Percentiles rank a stretch among this genome's conserved stretches.
phyloP scores from a whole-genome alignment of 1,284 basidiomycete genomes.

The Sporisorium reilianum region DNA sequence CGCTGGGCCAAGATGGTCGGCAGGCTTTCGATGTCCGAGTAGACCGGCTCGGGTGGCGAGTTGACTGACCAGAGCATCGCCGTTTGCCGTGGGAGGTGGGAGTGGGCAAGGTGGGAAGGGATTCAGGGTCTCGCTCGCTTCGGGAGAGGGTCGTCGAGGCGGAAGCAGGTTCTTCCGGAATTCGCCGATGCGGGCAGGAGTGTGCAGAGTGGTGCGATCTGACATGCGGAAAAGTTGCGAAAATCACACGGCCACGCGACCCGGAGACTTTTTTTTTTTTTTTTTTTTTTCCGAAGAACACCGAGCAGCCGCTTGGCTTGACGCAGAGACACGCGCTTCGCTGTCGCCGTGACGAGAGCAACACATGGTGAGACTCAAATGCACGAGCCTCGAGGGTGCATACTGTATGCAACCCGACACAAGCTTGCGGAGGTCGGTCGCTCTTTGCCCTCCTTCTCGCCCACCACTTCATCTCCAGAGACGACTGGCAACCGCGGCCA shows the following conservation, averaged over 20 bases:
- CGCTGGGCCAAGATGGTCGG: constrained; percentile 41
- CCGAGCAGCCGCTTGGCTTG: constrained; percentile 1
- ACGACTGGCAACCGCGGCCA: background rate
- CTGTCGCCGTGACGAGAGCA: background rate
- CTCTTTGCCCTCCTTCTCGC: background rate
- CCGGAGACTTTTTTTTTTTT: constrained; percentile 10
- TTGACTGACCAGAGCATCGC: constrained; percentile 39
- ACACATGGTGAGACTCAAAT: constrained; percentile 9
- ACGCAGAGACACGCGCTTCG: background rate
- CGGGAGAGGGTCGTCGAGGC: background rate
- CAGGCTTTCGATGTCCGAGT: constrained; percentile 30
- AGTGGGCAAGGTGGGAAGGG: background rate
- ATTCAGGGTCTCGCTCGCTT: background rate
- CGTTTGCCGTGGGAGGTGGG: background rate
- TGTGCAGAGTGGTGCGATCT: background rate
- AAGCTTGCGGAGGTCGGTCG: background rate
- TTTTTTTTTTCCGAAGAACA: background rate
- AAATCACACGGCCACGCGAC: constrained; percentile 6
- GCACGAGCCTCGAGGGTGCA: constrained; percentile 6
- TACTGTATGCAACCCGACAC: background rate
- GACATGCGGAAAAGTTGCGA: background rate
- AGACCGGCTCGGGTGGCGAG: constrained; percentile 31
- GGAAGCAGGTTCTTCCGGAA: constrained; percentile 7
- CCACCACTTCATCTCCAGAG: constrained; percentile 9
- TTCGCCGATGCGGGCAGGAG: constrained; percentile 2